phyloP scores from a whole-genome alignment of 2,329 filamentous ascomycete genomes.

The Xylariaceae sp. region DNA sequence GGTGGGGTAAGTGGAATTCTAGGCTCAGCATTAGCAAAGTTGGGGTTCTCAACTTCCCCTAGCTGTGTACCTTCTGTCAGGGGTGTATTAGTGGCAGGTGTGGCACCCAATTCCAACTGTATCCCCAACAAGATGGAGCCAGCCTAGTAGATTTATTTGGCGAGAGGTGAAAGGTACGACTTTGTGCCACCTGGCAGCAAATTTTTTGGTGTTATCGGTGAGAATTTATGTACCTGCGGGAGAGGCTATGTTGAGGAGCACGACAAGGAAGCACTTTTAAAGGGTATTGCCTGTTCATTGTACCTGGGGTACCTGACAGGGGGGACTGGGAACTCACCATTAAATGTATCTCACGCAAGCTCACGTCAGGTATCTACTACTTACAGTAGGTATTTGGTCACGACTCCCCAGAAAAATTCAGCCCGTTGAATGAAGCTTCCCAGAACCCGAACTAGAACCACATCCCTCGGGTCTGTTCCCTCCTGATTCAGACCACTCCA shows the following conservation, averaged over 20 bases:
- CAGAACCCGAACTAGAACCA: not conserved
- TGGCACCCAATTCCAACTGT: slow-evolving; percentile 51
- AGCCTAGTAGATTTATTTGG: slow-evolving; percentile 40
- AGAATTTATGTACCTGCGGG: slow-evolving; percentile 3
- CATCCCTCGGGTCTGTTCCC: not conserved
- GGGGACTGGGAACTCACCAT: too few relatives aligned
- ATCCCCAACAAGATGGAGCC: slow-evolving; percentile 47
- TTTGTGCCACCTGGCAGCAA: slow-evolving; percentile 15
- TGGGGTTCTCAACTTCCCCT: slow-evolving; percentile 2
- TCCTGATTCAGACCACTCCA: not conserved
- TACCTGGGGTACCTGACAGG: too few relatives aligned
- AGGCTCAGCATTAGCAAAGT: slow-evolving; percentile 5
- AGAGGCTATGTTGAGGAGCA: slow-evolving; percentile 20
- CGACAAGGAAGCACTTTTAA: not conserved
- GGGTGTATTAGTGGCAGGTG: slow-evolving; percentile 21
- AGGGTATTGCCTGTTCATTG: not conserved
- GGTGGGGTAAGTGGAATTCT: not conserved
- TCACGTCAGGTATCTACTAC: not conserved
- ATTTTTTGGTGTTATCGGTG: slow-evolving; percentile 9
- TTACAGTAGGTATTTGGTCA: not conserved
- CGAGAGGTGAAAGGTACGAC: slow-evolving; percentile 24
- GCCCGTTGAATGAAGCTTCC: slow-evolving; percentile 15
- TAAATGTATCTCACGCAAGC: not conserved
- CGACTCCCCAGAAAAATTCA: slow-evolving; percentile 13
- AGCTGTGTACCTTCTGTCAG: not conserved